Conservation (phyloP, 2,329 filamentous ascomycete genomes). For the Ceratocystis destructans region DNA sequence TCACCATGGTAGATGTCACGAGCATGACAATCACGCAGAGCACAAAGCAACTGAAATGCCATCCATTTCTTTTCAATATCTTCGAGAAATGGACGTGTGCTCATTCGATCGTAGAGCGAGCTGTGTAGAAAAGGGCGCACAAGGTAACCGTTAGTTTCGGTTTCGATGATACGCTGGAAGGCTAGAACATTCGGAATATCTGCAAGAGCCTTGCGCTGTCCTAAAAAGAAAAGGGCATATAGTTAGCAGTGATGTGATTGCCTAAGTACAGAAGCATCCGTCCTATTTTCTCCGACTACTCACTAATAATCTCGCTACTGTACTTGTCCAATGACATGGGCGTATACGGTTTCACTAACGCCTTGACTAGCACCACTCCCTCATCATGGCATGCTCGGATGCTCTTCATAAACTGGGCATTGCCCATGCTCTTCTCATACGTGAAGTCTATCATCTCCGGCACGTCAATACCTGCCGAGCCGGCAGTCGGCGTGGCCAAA, state of each 20-base stretch:
- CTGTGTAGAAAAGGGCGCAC: slow-evolving; percentile 92
- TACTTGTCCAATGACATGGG: slow-evolving; percentile 69
- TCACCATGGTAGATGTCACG: slow-evolving; percentile 89
- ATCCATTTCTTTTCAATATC: slow-evolving; percentile 99
- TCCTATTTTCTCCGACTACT: slow-evolving; percentile 24
- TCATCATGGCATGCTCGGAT: slow-evolving; percentile 81
- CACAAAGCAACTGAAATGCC: slow-evolving; percentile 86
- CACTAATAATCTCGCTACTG: slow-evolving; percentile 60
- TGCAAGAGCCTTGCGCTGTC: slow-evolving; percentile 63
- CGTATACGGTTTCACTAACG: slow-evolving; percentile 82
- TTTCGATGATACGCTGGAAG: slow-evolving; percentile 86
- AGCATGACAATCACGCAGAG: slow-evolving; percentile 79
- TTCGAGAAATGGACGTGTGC: slow-evolving; percentile 89
- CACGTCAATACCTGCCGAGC: slow-evolving; percentile 84
- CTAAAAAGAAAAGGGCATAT: slow-evolving; percentile 30
- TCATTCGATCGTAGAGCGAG: slow-evolving; percentile 92
- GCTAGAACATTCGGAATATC: slow-evolving; percentile 82
- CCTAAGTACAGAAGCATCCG: too few relatives aligned
- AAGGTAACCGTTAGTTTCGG: slow-evolving; percentile 78
- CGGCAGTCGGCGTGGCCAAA: slow-evolving; percentile 77
- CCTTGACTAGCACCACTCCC: slow-evolving; percentile 85
- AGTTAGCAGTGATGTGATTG: too few relatives aligned
- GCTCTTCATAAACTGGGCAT: slow-evolving; percentile 90
- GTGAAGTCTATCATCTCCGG: slow-evolving; percentile 80
- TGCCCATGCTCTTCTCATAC: slow-evolving; percentile 85